Evolutionary conservation across 225 moss, liverwort and hornwort genomes (phyloP).

Genomic region (Polytrichum formosum): DNA sequence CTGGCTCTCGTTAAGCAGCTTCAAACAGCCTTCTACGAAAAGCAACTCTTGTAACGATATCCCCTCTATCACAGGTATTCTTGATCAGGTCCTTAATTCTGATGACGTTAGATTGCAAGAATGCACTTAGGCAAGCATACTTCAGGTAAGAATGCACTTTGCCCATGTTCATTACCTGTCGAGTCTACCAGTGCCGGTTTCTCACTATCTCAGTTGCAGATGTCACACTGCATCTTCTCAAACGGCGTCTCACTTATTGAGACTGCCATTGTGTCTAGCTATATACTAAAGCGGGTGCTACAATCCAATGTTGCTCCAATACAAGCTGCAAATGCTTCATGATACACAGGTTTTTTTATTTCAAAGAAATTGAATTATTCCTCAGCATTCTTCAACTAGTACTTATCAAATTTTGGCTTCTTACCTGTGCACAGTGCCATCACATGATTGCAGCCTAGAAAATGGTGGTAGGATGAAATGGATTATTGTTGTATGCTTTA

Average conservation of each 20-base stretch:
- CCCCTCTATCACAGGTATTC: too few relatives aligned
- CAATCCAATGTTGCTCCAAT: neutral
- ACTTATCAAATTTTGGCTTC: too few relatives aligned
- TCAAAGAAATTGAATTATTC: too few relatives aligned
- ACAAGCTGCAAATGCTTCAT: too few relatives aligned
- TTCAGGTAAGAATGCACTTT: neutral
- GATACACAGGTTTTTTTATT: neutral
- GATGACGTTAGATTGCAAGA: neutral
- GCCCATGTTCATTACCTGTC: neutral
- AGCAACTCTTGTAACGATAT: slow-evolving; percentile 66
- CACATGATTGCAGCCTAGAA: too few relatives aligned
- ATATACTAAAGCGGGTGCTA: neutral
- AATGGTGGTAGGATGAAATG: too few relatives aligned
- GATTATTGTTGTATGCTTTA: too few relatives aligned
- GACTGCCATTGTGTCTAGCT: neutral
- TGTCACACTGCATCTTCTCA: neutral
- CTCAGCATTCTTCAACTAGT: too few relatives aligned
- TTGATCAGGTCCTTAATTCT: too few relatives aligned
- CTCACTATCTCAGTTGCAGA: neutral
- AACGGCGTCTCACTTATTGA: neutral
- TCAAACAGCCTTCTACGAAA: slow-evolving; percentile 93
- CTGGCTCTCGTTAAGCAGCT: slow-evolving; percentile 98
- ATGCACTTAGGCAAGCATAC: neutral
- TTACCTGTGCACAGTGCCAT: too few relatives aligned
- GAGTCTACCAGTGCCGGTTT: neutral